Evolutionary conservation across 2,329 filamentous ascomycete species (phyloP).

Genomic region (Claviceps lovelessii): DNA sequence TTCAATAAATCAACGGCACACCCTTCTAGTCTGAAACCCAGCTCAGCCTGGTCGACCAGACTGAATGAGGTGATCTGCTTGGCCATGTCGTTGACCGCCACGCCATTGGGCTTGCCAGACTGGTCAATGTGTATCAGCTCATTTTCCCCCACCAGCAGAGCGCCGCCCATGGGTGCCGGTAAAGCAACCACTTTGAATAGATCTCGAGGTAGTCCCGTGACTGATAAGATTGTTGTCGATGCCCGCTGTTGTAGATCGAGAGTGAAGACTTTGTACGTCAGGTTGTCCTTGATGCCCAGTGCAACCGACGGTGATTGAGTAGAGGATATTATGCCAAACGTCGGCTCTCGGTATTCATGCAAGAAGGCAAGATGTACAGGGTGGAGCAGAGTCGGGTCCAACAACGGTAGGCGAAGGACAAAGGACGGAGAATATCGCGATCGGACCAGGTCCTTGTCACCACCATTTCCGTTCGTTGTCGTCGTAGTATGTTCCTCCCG

Average conservation of each 20-base stretch:
- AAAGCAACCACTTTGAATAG: constrained; percentile 70
- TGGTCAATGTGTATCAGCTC: constrained; percentile 93
- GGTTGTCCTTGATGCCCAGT: constrained; percentile 69
- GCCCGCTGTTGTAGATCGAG: constrained; percentile 85
- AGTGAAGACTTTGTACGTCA: constrained; percentile 89
- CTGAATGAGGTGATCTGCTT: constrained; percentile 70
- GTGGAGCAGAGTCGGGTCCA: constrained; percentile 77
- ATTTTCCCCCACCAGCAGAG: constrained; percentile 73
- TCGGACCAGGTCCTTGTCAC: constrained; percentile 9
- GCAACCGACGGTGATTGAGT: constrained; percentile 58
- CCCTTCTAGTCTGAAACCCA: constrained; percentile 67
- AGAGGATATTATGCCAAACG: constrained; percentile 85
- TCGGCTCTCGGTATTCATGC: constrained; percentile 93
- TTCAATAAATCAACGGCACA: constrained; percentile 66
- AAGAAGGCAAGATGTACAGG: constrained; percentile 86
- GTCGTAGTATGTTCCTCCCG: constrained; percentile 24
- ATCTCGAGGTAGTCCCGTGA: constrained; percentile 74
- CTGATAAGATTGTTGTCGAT: constrained; percentile 82
- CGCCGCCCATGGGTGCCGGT: constrained; percentile 75
- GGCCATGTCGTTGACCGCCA: constrained; percentile 84
- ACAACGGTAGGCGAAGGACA: constrained; percentile 73
- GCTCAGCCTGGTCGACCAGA: constrained; percentile 70
- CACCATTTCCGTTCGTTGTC: constrained; percentile 21
- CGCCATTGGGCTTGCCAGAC: constrained; percentile 80
- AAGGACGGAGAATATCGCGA: constrained; percentile 81